phyloP scores from a whole-genome alignment of 2,329 filamentous ascomycete species.

The Samsoniella hepiali region DNA sequence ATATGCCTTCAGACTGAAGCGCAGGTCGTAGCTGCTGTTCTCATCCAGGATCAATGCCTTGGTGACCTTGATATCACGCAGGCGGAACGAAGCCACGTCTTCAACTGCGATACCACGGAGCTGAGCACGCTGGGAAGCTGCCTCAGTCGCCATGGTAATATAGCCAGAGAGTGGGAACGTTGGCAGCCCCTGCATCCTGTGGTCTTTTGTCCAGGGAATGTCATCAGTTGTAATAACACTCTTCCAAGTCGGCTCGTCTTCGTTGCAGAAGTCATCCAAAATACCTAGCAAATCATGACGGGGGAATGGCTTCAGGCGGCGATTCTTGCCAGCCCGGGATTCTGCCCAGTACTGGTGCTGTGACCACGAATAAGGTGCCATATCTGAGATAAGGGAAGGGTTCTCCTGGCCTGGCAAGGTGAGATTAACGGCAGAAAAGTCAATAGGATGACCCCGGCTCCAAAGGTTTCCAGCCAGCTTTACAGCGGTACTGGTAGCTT shows the following conservation, averaged over 20 bases:
- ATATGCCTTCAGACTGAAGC: conserved; percentile 26
- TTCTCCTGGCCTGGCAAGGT: conserved; percentile 17
- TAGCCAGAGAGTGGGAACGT: conserved; percentile 55
- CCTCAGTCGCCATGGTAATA: conserved; percentile 50
- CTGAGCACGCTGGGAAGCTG: conserved; percentile 36
- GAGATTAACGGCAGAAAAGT: conserved; percentile 47
- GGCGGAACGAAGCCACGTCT: conserved; percentile 21
- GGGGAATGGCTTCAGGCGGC: conserved; percentile 38
- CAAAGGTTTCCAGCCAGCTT: conserved; percentile 45
- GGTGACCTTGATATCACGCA: conserved; percentile 28
- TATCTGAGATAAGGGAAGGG: conserved; percentile 37
- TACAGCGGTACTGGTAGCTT: conserved; percentile 44
- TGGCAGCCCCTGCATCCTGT: conserved; percentile 53
- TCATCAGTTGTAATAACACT: conserved; percentile 47
- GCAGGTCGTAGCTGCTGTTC: conserved; percentile 26
- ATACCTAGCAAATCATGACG: conserved; percentile 47
- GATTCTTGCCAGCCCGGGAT: conserved; percentile 40
- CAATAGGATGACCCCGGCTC: conserved; percentile 40
- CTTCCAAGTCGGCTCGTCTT: conserved; percentile 47
- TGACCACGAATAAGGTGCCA: conserved; percentile 49
- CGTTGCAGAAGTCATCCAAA: conserved; percentile 41
- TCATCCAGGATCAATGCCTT: conserved; percentile 30
- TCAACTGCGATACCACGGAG: conserved; percentile 24
- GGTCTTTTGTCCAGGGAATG: conserved; percentile 56
- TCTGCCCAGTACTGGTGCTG: conserved; percentile 48